Evolutionary conservation across 31 red algal genomes (phyloP).

Genomic region (Bonnemaisonia californica): DNA sequence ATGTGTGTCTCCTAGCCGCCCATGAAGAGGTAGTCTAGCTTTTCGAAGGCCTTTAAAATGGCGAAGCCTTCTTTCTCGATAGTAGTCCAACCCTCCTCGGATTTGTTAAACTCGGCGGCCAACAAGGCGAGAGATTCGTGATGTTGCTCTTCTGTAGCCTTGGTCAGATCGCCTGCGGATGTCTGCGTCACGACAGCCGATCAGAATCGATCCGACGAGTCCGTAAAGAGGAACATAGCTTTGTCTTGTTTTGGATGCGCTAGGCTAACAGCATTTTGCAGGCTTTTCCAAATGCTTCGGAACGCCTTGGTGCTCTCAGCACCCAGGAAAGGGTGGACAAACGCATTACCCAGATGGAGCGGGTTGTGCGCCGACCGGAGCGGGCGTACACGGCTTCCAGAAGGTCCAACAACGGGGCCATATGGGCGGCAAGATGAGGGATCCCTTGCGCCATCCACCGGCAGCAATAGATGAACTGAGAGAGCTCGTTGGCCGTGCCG

Average conservation of each 20-base stretch:
- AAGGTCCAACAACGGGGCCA: conserved; percentile 6
- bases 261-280: neutral
- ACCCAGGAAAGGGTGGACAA: neutral
- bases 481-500: conserved; percentile 1
- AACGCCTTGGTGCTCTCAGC: neutral
- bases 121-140: too few species aligned
- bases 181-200: neutral
- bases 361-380: conserved; percentile 1
- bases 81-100: too few species aligned
- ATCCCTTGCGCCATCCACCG: conserved; percentile 31
- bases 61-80: too few species aligned
- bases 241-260: neutral
- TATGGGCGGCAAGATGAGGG: neutral
- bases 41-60: too few species aligned
- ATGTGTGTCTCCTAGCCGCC: too few species aligned
- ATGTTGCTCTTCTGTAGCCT: neutral
- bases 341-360: neutral
- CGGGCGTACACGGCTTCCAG: conserved; percentile 10
- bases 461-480: conserved; percentile 12
- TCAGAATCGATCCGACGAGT: too few species aligned
- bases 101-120: too few species aligned
- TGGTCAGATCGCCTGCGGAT: neutral
- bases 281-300: neutral
- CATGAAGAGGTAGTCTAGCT: too few species aligned
- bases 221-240: neutral